Conservation (phyloP, 805 yeast species). For the Debaryomyces hansenii region DNA sequence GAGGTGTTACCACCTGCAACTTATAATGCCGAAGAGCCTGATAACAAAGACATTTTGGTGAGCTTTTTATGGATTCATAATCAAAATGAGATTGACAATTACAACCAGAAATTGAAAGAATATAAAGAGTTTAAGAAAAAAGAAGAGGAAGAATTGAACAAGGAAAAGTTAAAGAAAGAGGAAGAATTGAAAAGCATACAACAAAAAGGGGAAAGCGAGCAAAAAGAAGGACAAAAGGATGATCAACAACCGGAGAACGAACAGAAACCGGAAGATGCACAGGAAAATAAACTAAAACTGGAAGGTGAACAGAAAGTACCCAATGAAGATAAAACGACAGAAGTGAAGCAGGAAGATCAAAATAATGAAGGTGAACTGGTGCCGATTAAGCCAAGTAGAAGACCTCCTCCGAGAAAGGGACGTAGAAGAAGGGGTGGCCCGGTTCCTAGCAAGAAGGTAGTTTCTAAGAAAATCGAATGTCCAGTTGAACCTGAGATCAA, state of each 20-base stretch:
- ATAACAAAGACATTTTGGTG: conserved; percentile 40
- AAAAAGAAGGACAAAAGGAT: conserved; percentile 15
- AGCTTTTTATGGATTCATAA: conserved; percentile 55
- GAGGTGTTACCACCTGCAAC: conserved; percentile 47
- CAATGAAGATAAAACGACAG: not conserved
- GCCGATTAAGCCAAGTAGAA: conserved; percentile 14
- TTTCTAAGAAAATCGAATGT: conserved; percentile 21
- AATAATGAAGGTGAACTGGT: conserved; percentile 12
- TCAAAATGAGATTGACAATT: conserved; percentile 46
- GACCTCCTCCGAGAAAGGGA: conserved; percentile 15
- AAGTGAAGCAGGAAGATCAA: conserved; percentile 3
- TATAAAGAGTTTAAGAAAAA: conserved; percentile 28
- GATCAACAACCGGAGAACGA: conserved; percentile 13
- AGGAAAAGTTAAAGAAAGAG: conserved; percentile 21
- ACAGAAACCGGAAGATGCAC: conserved; percentile 10
- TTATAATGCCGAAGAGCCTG: conserved; percentile 19
- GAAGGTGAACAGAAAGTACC: conserved; percentile 14
- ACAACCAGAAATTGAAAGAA: conserved; percentile 34
- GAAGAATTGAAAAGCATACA: conserved; percentile 25
- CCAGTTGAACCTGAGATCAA: conserved; percentile 46
- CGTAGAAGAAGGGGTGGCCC: conserved; percentile 14
- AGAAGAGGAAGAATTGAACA: conserved; percentile 26
- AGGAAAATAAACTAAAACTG: conserved; percentile 10
- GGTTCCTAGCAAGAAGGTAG: conserved; percentile 3
- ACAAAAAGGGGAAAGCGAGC: conserved; percentile 18